Base-by-base conservation (phyloP, 2,329 filamentous ascomycete genomes). In the Bertia moriformis region DNA sequence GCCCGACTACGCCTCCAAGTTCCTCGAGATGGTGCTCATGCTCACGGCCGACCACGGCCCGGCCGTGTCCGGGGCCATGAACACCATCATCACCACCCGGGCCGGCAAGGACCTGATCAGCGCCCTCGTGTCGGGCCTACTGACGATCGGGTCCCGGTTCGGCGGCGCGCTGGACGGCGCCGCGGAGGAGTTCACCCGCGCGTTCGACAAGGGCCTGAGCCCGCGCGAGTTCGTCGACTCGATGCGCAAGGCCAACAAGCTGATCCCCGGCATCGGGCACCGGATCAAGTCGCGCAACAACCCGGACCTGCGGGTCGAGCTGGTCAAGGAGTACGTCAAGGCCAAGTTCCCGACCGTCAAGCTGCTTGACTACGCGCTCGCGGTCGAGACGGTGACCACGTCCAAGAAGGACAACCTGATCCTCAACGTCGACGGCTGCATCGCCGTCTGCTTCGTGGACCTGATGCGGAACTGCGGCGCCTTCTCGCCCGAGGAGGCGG, bases 351-450 rank as follows among this genome's bases (percentile, higher is more conserved):
- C 91, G 52, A 88, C 69, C 69, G 86, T 84, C 75, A 96, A 96
- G 77, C 79, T 96, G 59, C 86, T 98, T 59, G 91, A 98, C 70
- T 98, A 95, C 63, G 91, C 91, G 49, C 78, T 98, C 57, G 91
- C 91, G 37, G 91, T 98, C 50, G 91, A 98, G 77, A 84, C 83
- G 10, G 91, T 98, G 48, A 98, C 91, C 41, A 98, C 91, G 38
- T 95, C 87, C 48, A 98, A 98, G 84, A 98, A 98, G 77, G 91
- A 98, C 70, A 98, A 96, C 74, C 78, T 98, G 51, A 98, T 98
- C 54, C 80, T 98, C 56, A 98, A 98, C 73, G 91, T 98, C 43
- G 91, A 96, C 59, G 91, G 91, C 53, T 94, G 86, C 63, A 83
- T 98, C 56, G 91, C 91, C 49, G 91, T 98, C 60, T 95, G 88